Evolutionary conservation across 2,329 filamentous ascomycete species (phyloP).

Genomic region (Epichloe elymi): DNA sequence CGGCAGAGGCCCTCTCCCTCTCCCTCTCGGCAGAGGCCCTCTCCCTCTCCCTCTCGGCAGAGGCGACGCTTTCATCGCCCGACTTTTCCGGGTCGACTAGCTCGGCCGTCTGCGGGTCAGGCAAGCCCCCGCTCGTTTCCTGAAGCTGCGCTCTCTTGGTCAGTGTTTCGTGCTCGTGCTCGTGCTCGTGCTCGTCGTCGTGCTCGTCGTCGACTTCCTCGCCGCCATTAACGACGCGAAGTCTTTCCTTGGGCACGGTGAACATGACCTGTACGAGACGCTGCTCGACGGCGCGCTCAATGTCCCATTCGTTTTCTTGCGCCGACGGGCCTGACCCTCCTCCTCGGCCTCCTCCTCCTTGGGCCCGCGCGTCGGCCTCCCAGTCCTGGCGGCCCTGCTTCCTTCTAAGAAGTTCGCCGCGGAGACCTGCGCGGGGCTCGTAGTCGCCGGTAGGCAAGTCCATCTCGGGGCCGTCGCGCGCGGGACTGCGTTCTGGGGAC

Average conservation of each 20-base stretch:
- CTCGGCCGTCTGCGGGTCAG: slow-evolving; percentile 22
- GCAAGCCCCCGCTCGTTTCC: slow-evolving; percentile 2
- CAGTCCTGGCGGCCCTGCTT: slow-evolving; percentile 44
- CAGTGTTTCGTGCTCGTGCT: slow-evolving; percentile 5
- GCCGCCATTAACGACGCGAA: slow-evolving; percentile 82
- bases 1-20: no score
- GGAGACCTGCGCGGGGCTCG: slow-evolving; percentile 29
- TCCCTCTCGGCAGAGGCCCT: background rate
- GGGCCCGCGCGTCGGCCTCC: slow-evolving; percentile 23
- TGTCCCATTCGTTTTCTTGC: slow-evolving; percentile 62
- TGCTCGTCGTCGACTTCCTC: slow-evolving; percentile 17
- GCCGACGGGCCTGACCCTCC: slow-evolving; percentile 17
- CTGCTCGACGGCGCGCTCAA: slow-evolving; percentile 59
- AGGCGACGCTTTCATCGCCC: background rate
- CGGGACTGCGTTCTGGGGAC: slow-evolving; percentile 12
- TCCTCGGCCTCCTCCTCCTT: slow-evolving; percentile 16
- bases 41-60: background rate
- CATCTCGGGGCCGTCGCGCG: slow-evolving; percentile 16
- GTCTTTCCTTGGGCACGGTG: slow-evolving; percentile 73
- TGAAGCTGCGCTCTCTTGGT: slow-evolving; percentile 1
- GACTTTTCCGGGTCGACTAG: slow-evolving; percentile 23
- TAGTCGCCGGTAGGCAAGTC: slow-evolving; percentile 25
- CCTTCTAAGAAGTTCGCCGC: slow-evolving; percentile 36
- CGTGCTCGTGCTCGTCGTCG: background rate
- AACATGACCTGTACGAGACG: slow-evolving; percentile 77